Evolutionary conservation across 1,284 basidiomycete species (phyloP).

Genomic region (Sporisorium scitamineum): DNA sequence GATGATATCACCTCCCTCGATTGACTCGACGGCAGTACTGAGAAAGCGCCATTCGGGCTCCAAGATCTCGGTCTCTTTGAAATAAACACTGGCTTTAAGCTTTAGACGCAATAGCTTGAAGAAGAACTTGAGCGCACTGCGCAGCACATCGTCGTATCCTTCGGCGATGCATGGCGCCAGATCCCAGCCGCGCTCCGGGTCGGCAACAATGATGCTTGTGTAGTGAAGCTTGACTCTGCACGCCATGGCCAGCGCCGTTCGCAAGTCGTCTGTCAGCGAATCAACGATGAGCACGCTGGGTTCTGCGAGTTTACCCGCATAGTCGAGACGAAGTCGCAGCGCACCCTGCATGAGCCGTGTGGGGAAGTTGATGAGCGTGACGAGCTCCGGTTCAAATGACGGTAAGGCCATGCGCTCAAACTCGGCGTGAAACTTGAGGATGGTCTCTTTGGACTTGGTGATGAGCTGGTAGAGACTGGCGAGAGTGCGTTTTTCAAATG

Average conservation of each 20-base stretch:
- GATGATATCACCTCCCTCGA: constrained; percentile 86
- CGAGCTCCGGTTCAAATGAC: constrained; percentile 90
- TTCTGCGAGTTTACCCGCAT: constrained; percentile 85
- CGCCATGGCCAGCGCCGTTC: constrained; percentile 89
- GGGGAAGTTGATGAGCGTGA: constrained; percentile 92
- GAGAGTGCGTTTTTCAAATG: constrained; percentile 93
- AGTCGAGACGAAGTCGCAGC: constrained; percentile 87
- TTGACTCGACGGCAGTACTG: constrained; percentile 89
- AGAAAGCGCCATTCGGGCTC: constrained; percentile 97
- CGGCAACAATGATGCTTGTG: constrained; percentile 84
- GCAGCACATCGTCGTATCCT: constrained; percentile 88
- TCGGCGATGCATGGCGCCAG: constrained; percentile 86
- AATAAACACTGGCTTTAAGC: constrained; percentile 93
- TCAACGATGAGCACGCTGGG: constrained; percentile 88
- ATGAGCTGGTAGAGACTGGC: constrained; percentile 87
- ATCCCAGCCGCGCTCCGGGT: constrained; percentile 87
- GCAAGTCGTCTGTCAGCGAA: constrained; percentile 93
- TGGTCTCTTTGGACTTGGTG: constrained; percentile 85
- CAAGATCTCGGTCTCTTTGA: constrained; percentile 96
- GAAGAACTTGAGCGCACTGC: constrained; percentile 89
- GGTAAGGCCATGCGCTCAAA: constrained; percentile 90
- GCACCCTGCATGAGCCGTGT: constrained; percentile 93
- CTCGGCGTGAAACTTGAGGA: constrained; percentile 80
- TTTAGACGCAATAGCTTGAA: constrained; percentile 96
- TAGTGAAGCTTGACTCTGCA: constrained; percentile 96